phyloP scores from a whole-genome alignment of 306 rosid species.

The Sophora flavescens region DNA sequence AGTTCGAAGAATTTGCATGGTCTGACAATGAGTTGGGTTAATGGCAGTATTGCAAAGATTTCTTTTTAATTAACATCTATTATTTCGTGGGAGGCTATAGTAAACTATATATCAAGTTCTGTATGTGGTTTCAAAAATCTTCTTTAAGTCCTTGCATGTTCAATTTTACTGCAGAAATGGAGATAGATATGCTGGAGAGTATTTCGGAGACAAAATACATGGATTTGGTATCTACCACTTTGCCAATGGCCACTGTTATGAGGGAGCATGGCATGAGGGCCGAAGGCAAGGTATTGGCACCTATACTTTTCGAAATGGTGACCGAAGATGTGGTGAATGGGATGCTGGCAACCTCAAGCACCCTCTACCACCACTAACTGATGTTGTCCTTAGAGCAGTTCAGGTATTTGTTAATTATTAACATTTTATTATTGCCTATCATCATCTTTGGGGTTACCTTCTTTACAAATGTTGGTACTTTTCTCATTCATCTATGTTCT shows the following conservation, averaged over 20 bases:
- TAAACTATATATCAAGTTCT: neutral
- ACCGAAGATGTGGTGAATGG: slow-evolving; percentile 91
- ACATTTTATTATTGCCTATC: neutral
- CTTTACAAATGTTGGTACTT: neutral
- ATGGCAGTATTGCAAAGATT: neutral
- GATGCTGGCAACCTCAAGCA: slow-evolving; percentile 86
- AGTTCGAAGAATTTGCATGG: neutral
- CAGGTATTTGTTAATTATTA: slow-evolving; percentile 60
- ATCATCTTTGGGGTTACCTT: slow-evolving; percentile 13
- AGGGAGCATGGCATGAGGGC: slow-evolving; percentile 99
- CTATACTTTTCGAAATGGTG: slow-evolving; percentile 74
- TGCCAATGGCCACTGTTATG: slow-evolving; percentile 93
- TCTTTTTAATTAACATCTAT: slow-evolving; percentile 1
- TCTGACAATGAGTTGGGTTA: slow-evolving; percentile 1
- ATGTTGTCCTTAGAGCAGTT: slow-evolving; percentile 72
- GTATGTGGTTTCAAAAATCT: neutral
- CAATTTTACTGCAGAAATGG: slow-evolving; percentile 73
- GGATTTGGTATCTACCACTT: slow-evolving; percentile 98
- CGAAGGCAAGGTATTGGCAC: slow-evolving; percentile 86
- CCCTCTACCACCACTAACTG: slow-evolving; percentile 65
- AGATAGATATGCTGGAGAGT: slow-evolving; percentile 97
- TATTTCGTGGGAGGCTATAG: slow-evolving; percentile 8
- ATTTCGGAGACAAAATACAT: slow-evolving; percentile 96
- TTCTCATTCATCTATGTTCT: neutral
- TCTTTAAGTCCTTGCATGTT: neutral